Evolutionary conservation across 306 rosid species (phyloP).

Genomic region (Vigna mungo): DNA sequence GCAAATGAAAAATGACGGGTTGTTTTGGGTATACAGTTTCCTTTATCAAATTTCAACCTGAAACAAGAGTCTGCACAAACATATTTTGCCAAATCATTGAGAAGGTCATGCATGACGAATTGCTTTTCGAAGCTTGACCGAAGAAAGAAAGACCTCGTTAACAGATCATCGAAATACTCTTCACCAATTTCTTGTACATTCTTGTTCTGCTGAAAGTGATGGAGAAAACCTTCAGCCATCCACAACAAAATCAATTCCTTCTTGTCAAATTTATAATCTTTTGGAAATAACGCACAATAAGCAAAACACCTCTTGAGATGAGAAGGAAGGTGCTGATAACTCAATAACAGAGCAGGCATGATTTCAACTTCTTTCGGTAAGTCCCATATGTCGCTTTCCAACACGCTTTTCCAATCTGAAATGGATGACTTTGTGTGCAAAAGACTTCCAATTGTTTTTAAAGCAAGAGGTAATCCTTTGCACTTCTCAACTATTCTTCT

Average conservation of each 20-base stretch:
- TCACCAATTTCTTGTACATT: not conserved
- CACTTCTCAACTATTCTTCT: not conserved
- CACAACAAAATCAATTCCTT: not conserved
- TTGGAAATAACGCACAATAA: conserved; percentile 4
- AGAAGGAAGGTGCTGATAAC: conserved; percentile 24
- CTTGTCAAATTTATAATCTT: not conserved
- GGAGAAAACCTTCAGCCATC: conserved; percentile 5
- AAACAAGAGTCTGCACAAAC: not conserved
- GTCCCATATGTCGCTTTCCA: not conserved
- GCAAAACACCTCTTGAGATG: conserved; percentile 28
- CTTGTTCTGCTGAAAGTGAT: not conserved
- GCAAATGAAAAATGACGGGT: not conserved
- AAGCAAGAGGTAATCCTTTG: not conserved
- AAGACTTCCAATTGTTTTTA: not conserved
- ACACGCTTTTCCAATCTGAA: not conserved
- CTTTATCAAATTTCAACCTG: not conserved
- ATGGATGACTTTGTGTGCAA: not conserved
- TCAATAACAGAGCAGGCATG: not conserved
- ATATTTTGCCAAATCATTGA: not conserved
- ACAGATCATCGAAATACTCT: not conserved
- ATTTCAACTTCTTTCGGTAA: not conserved
- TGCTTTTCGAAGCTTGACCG: fast-evolving
- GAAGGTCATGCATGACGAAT: not conserved
- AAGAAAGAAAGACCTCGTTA: not conserved
- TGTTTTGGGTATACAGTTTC: not conserved